Conservation (phyloP, 345 rosid genomes). For the Ceriops zippeliana region DNA sequence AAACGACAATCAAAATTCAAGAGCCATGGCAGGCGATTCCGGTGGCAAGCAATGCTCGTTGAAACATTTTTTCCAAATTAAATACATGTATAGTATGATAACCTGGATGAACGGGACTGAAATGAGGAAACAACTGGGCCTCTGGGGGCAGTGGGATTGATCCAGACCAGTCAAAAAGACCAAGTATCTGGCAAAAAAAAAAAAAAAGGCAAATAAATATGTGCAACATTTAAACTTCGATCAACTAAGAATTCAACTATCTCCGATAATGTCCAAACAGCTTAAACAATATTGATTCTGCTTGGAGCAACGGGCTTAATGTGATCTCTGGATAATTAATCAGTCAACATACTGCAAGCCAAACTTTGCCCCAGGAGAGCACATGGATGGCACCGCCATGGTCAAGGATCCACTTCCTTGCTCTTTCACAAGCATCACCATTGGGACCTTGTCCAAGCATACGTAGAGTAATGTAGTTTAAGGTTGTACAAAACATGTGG, state of each 20-base stretch:
- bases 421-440: background rate
- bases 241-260: too few relatives aligned
- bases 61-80: too few relatives aligned
- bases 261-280: background rate
- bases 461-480: background rate
- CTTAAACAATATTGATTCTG: background rate
- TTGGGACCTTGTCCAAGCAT: background rate
- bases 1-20: too few relatives aligned
- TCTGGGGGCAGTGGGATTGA: slow-evolving; percentile 12
- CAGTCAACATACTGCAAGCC: background rate
- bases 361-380: background rate
- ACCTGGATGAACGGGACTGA: slow-evolving; percentile 15
- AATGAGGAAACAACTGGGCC: background rate
- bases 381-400: background rate
- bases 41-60: background rate
- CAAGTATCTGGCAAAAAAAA: slow-evolving; percentile 5
- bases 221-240: too few relatives aligned
- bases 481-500: background rate
- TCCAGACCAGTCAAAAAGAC: slow-evolving; percentile 13
- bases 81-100: background rate
- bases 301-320: background rate
- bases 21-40: background rate
- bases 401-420: background rate
- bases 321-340: background rate
- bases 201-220: background rate